A percentile compares a stretch with the other conserved stretches of the same genome.
These are phyloP conservation scores for Miscanthus sacchariflorus DNA, from an alignment of 202 grass and related monocot genomes.

Conservation along the genomic window DNA sequence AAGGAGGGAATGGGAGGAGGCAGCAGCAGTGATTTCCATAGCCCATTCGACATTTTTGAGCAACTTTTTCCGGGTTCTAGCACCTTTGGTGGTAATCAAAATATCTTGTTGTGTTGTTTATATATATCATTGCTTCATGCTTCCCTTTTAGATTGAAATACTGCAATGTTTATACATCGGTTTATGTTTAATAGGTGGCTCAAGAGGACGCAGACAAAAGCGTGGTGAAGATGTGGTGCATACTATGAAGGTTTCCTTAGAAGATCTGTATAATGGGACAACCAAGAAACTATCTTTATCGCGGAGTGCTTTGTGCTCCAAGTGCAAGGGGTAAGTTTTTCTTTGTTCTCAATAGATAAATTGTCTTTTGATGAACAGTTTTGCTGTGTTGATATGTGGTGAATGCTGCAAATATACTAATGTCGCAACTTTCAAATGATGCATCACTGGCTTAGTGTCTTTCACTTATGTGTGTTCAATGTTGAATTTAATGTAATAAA, in stretches of 20 bases:
- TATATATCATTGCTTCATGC: neutral
- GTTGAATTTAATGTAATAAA: neutral
- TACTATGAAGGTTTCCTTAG: slow-evolving; percentile 86
- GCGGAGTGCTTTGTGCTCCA: slow-evolving; percentile 74
- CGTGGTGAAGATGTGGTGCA: slow-evolving; percentile 89
- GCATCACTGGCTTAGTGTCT: neutral
- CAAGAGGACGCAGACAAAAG: slow-evolving; percentile 86
- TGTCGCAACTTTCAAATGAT: neutral
- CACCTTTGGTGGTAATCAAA: slow-evolving; percentile 64
- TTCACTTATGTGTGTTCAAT: neutral
- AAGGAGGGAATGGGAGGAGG: slow-evolving; percentile 98
- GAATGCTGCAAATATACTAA: neutral
- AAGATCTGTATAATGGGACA: slow-evolving; percentile 94
- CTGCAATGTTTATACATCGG: neutral
- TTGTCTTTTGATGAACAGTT: neutral
- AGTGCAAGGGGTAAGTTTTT: slow-evolving; percentile 91
- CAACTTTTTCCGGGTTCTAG: slow-evolving; percentile 71
- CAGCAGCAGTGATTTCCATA: slow-evolving; percentile 65
- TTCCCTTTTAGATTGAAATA: neutral
- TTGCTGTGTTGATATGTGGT: slow-evolving; percentile 9
- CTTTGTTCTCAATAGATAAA: neutral
- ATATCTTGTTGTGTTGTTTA: slow-evolving; percentile 1
- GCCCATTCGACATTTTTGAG: slow-evolving; percentile 89
- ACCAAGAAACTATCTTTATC: slow-evolving; percentile 87
- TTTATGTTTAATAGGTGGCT: slow-evolving; percentile 67